Base-by-base conservation (phyloP, 805 yeast genomes). In the Saturnispora sekii region DNA sequence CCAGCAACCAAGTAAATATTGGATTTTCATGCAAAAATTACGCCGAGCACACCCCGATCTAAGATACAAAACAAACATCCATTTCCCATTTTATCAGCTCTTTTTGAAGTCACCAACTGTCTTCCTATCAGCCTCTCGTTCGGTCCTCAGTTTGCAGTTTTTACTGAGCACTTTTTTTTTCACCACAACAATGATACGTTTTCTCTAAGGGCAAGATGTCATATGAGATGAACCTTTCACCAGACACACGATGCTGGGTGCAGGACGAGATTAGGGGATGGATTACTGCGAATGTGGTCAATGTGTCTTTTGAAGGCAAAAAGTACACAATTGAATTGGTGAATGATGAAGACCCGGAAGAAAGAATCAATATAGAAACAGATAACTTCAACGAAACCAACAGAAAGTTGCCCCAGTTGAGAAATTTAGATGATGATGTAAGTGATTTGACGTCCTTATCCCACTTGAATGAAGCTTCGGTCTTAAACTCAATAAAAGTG, bases 381-480 rank as follows among this genome's bases (percentile, higher is more conserved):
- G 68, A 53, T 30, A 48, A 59, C 53, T 57, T 79, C 49, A 64
- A 66, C 50, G 81, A 76, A 51, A 73, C 72, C 42, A 75, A 79
- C 44, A 62, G 68, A 5, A 72, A 72, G 40, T 69, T 86, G 44
- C 96, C 96, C 2, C 77, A 87, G 34, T 72, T 89, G 57, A 76
- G 96, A 61, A 90, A 90, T 61, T 95, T 96, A 42, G 72, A 87
- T 53, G 98, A 90, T 63, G 84, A 96, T 3, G 86, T 94, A n/a
- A 96, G 90, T 61, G 98, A 93, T 66, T 74, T 90, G 57, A 93
- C 97, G 1, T 81, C 87, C 44, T 72, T 90, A 46, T 87, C 97
- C 1, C 89, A 90, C 61, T 70, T 93, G 55, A 90, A 90, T 63
- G 98, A 90, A 62, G 97, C 98, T 1, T 94, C 97, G 1, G 97